Conservation (phyloP, 371 early-diverging fungal genomes). For the Mucor circinelloides region DNA sequence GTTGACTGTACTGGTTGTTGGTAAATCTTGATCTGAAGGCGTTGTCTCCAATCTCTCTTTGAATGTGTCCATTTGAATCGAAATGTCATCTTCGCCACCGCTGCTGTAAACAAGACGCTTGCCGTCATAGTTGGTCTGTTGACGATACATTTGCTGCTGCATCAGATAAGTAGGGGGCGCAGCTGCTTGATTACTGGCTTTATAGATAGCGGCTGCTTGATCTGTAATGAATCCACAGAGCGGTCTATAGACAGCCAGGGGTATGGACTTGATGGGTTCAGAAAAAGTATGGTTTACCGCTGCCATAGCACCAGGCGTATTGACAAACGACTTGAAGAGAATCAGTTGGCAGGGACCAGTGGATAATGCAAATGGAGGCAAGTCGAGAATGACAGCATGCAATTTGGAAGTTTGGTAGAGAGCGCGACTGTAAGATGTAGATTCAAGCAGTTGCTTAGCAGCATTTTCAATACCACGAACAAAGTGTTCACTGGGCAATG, state of each 20-base stretch:
- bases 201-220: conserved; percentile 30
- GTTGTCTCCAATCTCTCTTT: neutral
- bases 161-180: conserved; percentile 10
- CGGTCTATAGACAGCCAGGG: conserved; percentile 27
- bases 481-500: conserved; percentile 15
- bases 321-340: conserved; percentile 36
- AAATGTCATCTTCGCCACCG: conserved; percentile 7
- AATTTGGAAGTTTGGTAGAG: conserved; percentile 31
- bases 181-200: neutral
- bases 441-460: conserved; percentile 23
- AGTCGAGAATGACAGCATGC: conserved; percentile 32
- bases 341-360: conserved; percentile 41
- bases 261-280: conserved; percentile 38
- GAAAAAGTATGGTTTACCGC: conserved; percentile 41
- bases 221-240: conserved; percentile 37
- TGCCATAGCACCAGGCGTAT: conserved; percentile 30
- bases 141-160: conserved; percentile 29
- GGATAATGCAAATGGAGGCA: conserved; percentile 39
- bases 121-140: conserved; percentile 7
- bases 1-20: neutral
- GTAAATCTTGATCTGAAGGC: neutral
- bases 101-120: neutral
- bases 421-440: conserved; percentile 28
- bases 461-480: conserved; percentile 29
- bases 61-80: conserved; percentile 7